phyloP scores from a whole-genome alignment of 148 eudicot species.

The Spergularia bocconei region DNA sequence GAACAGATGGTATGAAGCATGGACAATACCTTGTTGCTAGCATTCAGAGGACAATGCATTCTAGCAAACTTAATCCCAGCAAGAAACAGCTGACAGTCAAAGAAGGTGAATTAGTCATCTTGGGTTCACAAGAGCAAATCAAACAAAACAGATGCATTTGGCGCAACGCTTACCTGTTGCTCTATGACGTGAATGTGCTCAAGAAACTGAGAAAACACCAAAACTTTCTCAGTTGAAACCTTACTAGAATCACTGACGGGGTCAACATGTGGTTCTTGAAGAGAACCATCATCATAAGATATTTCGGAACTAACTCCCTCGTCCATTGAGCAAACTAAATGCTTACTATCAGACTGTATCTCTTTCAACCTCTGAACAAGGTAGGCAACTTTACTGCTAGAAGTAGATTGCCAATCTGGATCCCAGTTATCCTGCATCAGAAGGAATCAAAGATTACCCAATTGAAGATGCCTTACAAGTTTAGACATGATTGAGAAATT shows the following conservation, averaged over 20 bases:
- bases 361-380: conserved; percentile 71
- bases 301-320: conserved; percentile 27
- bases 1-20: neutral
- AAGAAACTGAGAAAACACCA: conserved; percentile 95
- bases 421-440: conserved; percentile 83
- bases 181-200: conserved; percentile 93
- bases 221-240: conserved; percentile 56
- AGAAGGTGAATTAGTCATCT: conserved; percentile 6
- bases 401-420: conserved; percentile 99
- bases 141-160: conserved; percentile 10
- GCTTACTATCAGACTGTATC: conserved; percentile 49
- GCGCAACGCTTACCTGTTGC: conserved; percentile 61
- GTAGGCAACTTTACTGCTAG: conserved; percentile 93
- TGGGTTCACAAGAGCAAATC: neutral
- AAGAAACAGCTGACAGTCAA: conserved; percentile 51
- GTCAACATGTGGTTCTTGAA: conserved; percentile 20
- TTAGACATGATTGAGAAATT: neutral
- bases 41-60: conserved; percentile 84
- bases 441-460: neutral
- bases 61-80: conserved; percentile 73
- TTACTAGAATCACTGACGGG: conserved; percentile 28
- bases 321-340: conserved; percentile 24
- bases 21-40: conserved; percentile 58
- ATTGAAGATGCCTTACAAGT: neutral
- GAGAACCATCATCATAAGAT: conserved; percentile 21